Percentiles rank a stretch among this genome's conserved stretches.
These are phyloP conservation scores for Psidium guajava DNA, from an alignment of 345 rosid genomes.

Conservation along the genomic window DNA sequence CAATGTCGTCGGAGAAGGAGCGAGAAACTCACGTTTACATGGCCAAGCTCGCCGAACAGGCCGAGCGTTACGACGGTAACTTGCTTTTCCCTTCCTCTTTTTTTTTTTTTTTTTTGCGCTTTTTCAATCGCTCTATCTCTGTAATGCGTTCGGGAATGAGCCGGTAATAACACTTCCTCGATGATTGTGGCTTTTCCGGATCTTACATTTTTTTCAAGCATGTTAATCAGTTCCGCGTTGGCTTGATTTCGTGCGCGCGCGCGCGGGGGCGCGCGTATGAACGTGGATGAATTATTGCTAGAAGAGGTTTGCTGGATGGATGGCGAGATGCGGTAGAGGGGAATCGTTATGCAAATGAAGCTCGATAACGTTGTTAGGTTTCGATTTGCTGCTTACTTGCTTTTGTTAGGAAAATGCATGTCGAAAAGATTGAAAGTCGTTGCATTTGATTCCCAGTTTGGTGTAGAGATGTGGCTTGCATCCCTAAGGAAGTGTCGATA, in stretches of 20 bases:
- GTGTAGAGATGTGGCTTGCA: background rate
- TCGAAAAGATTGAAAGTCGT: background rate
- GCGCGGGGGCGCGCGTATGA: background rate
- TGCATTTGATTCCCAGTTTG: too few relatives aligned
- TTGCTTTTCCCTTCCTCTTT: background rate
- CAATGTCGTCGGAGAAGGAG: conserved; percentile 73
- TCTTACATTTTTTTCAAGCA: background rate
- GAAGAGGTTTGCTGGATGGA: background rate
- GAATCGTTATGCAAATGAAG: background rate
- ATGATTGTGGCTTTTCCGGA: background rate
- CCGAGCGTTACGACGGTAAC: conserved; percentile 85
- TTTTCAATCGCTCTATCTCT: background rate
- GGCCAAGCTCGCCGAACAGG: conserved; percentile 96
- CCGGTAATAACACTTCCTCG: background rate
- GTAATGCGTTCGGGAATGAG: background rate
- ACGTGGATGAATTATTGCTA: background rate
- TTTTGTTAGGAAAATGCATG: background rate
- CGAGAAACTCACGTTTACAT: conserved; percentile 73
- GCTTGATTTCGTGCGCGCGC: background rate
- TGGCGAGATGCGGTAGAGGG: background rate
- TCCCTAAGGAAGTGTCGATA: background rate
- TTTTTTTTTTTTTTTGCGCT: background rate
- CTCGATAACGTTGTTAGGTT: background rate
- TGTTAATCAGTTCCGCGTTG: background rate
- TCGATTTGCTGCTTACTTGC: background rate